A percentile compares a stretch with the other conserved stretches of the same genome.
phyloP scores from a whole-genome alignment of 495 filamentous ascomycete species.

The Aspergillus taichungensis region DNA sequence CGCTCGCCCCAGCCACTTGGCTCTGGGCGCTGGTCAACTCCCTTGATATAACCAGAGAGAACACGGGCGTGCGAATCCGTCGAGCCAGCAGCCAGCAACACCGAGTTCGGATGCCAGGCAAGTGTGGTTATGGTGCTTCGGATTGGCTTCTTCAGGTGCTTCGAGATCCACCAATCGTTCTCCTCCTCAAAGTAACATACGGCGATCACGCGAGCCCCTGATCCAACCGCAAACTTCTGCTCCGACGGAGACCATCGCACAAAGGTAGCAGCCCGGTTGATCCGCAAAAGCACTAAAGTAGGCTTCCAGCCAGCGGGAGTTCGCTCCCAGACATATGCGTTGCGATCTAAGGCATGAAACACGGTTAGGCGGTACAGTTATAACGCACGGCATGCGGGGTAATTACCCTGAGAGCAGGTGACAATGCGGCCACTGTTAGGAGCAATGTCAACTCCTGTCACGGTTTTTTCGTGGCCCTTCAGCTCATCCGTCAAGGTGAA shows the following conservation, averaged over 20 bases:
- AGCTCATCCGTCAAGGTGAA: slow-evolving; percentile 86
- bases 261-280: slow-evolving; percentile 93
- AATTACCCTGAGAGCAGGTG: slow-evolving; percentile 86
- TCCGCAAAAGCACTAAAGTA: slow-evolving; percentile 90
- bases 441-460: slow-evolving; percentile 94
- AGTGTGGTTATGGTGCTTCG: slow-evolving; percentile 91
- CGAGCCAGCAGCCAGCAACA: slow-evolving; percentile 85
- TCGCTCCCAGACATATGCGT: slow-evolving; percentile 96
- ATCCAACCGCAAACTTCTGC: slow-evolving; percentile 94
- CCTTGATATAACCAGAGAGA: slow-evolving; percentile 93
- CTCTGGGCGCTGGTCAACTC: slow-evolving; percentile 78
- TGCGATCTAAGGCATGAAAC: slow-evolving; percentile 60
- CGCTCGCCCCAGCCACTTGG: slow-evolving; percentile 89
- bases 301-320: slow-evolving; percentile 90
- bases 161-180: slow-evolving; percentile 99
- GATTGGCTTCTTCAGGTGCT: slow-evolving; percentile 97
- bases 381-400: background rate
- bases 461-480: slow-evolving; percentile 91
- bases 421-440: slow-evolving; percentile 85
- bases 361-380: slow-evolving; percentile 1
- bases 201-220: slow-evolving; percentile 90
- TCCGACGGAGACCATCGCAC: slow-evolving; percentile 97
- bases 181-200: slow-evolving; percentile 98
- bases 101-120: slow-evolving; percentile 94
- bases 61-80: slow-evolving; percentile 97